Conservation (phyloP, 1,139 yeast genomes). For the Yamadazyma jaroonii region DNA sequence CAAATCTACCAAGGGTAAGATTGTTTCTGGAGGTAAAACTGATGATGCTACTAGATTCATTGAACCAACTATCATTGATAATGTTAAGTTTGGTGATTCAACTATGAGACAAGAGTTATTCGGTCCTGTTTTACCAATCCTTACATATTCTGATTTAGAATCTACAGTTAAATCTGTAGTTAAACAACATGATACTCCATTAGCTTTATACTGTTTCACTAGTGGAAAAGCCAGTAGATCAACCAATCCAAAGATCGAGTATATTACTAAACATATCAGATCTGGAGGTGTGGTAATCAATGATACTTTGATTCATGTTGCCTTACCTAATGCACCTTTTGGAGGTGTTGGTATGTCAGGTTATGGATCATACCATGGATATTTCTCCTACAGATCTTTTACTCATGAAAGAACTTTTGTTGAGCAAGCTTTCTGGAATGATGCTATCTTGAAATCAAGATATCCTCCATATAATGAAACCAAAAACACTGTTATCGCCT, state of each 20-base stretch:
- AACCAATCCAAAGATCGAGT: constrained; percentile 48
- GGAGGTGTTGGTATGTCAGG: constrained; percentile 93
- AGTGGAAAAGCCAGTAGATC: constrained; percentile 30
- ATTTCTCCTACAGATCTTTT: constrained; percentile 66
- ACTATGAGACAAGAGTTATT: constrained; percentile 77
- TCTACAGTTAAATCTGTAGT: constrained; percentile 48
- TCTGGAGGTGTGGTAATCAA: constrained; percentile 76
- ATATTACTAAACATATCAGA: constrained; percentile 53
- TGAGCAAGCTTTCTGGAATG: constrained; percentile 68
- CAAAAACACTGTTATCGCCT: constrained; percentile 29
- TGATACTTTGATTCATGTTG: constrained; percentile 74
- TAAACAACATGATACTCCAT: constrained; percentile 73
- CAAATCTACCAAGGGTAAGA: constrained; percentile 52
- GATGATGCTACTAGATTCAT: constrained; percentile 49
- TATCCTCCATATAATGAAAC: constrained; percentile 61
- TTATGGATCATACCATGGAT: constrained; percentile 77
- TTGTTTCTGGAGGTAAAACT: constrained; percentile 56
- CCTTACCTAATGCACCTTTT: constrained; percentile 72
- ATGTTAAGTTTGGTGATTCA: constrained; percentile 63
- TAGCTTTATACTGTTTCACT: constrained; percentile 78
- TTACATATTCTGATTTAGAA: constrained; percentile 51
- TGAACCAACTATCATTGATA: constrained; percentile 71
- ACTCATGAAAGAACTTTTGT: constrained; percentile 73
- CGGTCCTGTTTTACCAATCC: constrained; percentile 81
- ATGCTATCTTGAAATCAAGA: constrained; percentile 53